Conservation (phyloP, 176 grass and related monocot genomes). For the Triticum dicoccoides region DNA sequence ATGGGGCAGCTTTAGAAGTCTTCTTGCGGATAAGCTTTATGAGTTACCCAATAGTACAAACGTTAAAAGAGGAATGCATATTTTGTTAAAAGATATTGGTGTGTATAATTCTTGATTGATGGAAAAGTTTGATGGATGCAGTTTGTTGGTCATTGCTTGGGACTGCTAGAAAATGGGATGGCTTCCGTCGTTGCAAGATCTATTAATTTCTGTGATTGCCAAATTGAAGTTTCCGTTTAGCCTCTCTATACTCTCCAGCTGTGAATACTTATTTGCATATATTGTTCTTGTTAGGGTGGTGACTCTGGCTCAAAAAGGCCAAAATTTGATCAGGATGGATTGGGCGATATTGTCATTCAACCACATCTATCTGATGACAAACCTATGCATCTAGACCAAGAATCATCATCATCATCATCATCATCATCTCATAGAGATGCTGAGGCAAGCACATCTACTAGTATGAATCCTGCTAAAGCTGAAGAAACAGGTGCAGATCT, state of each 20-base stretch:
- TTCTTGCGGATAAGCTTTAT: background rate
- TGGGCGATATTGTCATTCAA: slow-evolving; percentile 59
- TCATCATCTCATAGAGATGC: slow-evolving; percentile 50
- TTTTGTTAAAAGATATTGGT: background rate
- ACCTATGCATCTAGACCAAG: slow-evolving; percentile 39
- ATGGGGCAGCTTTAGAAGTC: background rate
- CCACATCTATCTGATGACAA: slow-evolving; percentile 50
- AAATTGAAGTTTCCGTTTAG: background rate
- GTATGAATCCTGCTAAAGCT: slow-evolving; percentile 47
- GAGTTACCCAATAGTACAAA: background rate
- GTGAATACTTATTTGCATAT: background rate
- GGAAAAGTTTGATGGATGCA: background rate
- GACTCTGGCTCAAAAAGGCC: slow-evolving; percentile 75
- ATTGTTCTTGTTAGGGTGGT: slow-evolving; percentile 57
- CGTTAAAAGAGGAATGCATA: background rate
- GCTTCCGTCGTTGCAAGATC: background rate
- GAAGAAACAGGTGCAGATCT: slow-evolving; percentile 64
- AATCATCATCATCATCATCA: background rate
- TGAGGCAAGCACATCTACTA: slow-evolving; percentile 77
- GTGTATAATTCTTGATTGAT: background rate
- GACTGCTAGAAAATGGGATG: background rate
- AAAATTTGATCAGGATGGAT: slow-evolving; percentile 80
- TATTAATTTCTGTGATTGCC: background rate
- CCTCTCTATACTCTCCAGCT: background rate
- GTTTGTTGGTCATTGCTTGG: background rate